These are phyloP conservation scores for Leishmania martiniquensis DNA, from an alignment of 208 protist genomes.

Conservation along the genomic window DNA sequence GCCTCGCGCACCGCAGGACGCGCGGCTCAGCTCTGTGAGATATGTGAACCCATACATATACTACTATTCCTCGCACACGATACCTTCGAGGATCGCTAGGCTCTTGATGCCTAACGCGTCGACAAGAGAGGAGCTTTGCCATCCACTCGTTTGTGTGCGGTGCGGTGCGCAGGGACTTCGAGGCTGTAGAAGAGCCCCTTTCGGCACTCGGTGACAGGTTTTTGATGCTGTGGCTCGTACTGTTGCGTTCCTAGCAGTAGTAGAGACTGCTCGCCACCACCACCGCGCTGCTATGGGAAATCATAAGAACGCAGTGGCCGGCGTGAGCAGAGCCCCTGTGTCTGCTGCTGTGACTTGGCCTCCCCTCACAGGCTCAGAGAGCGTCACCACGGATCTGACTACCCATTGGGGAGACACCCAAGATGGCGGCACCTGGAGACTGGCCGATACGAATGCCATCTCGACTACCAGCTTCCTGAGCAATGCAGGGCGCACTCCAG, in stretches of 20 bases:
- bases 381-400: not conserved
- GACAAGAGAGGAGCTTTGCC: not conserved
- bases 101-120: not conserved
- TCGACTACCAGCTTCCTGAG: not conserved
- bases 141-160: not conserved
- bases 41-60: not conserved
- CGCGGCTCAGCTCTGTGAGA: not conserved
- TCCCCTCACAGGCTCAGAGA: not conserved
- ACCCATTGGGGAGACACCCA: not conserved
- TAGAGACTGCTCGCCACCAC: conserved; percentile 29
- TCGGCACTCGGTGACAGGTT: conserved; percentile 6
- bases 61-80: not conserved
- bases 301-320: too few relatives aligned
- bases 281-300: not conserved
- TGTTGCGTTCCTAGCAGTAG: not conserved
- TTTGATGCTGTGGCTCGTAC: not conserved
- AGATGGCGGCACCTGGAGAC: not conserved
- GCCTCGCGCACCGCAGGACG: not conserved
- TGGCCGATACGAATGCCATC: not conserved
- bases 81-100: not conserved
- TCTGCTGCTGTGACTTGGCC: not conserved
- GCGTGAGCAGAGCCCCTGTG: not conserved
- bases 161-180: not conserved
- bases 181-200: conserved; percentile 19
- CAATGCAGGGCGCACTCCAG: not conserved